A percentile compares a stretch with the other conserved stretches of the same genome.
Conservation (phyloP, 805 yeast genomes). For the Candida glaebosa region DNA sequence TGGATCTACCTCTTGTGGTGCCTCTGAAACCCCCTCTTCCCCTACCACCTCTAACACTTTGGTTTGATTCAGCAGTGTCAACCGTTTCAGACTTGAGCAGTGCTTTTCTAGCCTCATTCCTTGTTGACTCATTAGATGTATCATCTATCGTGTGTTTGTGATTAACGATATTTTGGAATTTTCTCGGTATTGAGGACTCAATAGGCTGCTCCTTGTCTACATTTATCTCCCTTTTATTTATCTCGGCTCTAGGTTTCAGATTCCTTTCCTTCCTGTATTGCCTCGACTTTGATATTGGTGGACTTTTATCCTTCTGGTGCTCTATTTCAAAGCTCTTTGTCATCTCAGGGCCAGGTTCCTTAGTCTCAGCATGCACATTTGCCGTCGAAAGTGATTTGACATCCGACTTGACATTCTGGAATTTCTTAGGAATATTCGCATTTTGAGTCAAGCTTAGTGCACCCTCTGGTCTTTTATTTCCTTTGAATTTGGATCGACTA, state of each 20-base stretch:
- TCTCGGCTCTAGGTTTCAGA: too few species aligned
- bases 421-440: background rate
- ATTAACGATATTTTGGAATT: background rate
- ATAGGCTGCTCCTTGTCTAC: too few species aligned
- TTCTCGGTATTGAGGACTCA: background rate
- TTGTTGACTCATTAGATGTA: background rate
- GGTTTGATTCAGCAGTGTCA: background rate
- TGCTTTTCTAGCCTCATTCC: background rate
- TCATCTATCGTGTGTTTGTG: too few species aligned
- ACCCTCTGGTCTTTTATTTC: too few species aligned
- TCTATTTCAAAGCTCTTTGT: background rate
- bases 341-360: background rate
- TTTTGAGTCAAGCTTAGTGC: too few species aligned
- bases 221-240: too few species aligned
- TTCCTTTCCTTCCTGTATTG: slow-evolving; percentile 7
- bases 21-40: slow-evolving; percentile 13
- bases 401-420: background rate
- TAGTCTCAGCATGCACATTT: background rate
- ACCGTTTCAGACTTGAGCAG: background rate
- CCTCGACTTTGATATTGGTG: slow-evolving; percentile 7
- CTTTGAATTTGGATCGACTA: too few species aligned
- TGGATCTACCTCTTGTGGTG: slow-evolving; percentile 15
- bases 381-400: background rate
- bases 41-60: background rate
- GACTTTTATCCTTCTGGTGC: background rate